Evolutionary conservation across 1,284 basidiomycete species (phyloP), one percentile per base, ranked within the genome.

Genomic region (Porodaedalea pini): DNA sequence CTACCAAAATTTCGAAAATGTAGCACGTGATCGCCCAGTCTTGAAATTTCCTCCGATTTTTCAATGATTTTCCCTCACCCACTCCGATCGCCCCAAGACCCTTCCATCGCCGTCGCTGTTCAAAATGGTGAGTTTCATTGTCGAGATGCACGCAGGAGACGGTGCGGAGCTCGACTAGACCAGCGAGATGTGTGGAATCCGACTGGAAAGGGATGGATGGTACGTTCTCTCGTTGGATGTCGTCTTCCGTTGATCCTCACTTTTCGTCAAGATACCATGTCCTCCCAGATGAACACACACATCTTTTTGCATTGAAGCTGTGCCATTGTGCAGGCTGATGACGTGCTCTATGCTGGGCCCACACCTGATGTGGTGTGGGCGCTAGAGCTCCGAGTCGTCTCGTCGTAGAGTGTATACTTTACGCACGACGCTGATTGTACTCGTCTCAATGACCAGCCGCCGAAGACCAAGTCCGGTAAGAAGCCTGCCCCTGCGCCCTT

Each of bases 381-480:
- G 72, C 74, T 88, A 88, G 85, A 88, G 85, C 86, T 87, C 86
- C 85, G 82, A 83, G 77, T 78, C 76, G 68, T 71, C 71, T 66
- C 34, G 54, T 57, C 51, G 40, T 50, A 34, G 34, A 36, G 36
- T 52, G 32, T 49, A 67, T 69, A 70, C 70, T 69, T 61, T 67
- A 64, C 70, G 57, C 64, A 66, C 66, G 68, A 74, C 75, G 78
- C 80, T 88, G 72, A 87, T 72, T 63, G 64, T 61, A 70, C 78
- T 83, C 85, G 86, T 85, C 89, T 91, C 88, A 82, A 91, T 91
- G 89, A 91, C 88, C 87, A 90, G 88, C 82, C 86, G 62, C 82
- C 85, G 71, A 86, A 86, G 71, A 67, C 76, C 69, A 82, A 83
- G 76, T 71, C 85, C 63, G 81, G 82, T 63, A 91, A 88, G 78